These are phyloP conservation scores for Rhynchosporium secalis DNA, from an alignment of 2,329 filamentous ascomycete genomes.

Conservation along the genomic window DNA sequence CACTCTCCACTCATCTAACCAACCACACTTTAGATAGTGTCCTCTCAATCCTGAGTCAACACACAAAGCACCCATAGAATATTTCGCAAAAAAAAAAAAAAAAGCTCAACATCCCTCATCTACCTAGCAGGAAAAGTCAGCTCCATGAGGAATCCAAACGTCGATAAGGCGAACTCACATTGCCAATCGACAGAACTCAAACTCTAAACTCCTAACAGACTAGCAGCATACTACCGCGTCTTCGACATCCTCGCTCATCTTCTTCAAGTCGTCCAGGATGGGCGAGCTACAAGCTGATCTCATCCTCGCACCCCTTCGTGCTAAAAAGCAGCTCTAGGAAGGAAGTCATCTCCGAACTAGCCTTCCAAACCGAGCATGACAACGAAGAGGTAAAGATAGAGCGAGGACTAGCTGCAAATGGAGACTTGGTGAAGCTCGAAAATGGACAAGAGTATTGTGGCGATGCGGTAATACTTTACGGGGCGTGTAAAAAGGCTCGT, in stretches of 20 bases:
- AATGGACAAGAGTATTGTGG: constrained; percentile 33
- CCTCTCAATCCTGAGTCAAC: constrained; percentile 23
- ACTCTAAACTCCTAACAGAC: constrained; percentile 35
- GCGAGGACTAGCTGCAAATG: constrained; percentile 40
- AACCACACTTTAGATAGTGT: constrained; percentile 18
- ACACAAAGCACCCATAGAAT: neutral
- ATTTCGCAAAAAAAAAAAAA: too few species aligned
- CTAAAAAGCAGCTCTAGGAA: constrained; percentile 48
- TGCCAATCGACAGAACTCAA: neutral
- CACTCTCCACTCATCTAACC: constrained; percentile 20
- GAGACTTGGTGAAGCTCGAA: constrained; percentile 40
- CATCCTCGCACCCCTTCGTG: constrained; percentile 46
- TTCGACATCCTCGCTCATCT: constrained; percentile 47
- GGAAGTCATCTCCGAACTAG: constrained; percentile 43
- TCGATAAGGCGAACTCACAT: constrained; percentile 35
- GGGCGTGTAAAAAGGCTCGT: constrained; percentile 15
- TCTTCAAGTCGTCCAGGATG: constrained; percentile 44
- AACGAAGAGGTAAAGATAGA: constrained; percentile 30
- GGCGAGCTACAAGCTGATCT: constrained; percentile 43
- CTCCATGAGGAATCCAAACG: constrained; percentile 45
- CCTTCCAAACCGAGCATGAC: constrained; percentile 42
- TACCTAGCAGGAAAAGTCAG: constrained; percentile 44
- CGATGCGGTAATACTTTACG: constrained; percentile 30
- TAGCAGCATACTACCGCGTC: constrained; percentile 44
- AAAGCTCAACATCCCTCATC: constrained; percentile 21